A percentile compares a stretch with the other conserved stretches of the same genome.
These are phyloP conservation scores for Penicillium sp. DNA, from an alignment of 2,329 filamentous ascomycete species.

Conservation along the genomic window DNA sequence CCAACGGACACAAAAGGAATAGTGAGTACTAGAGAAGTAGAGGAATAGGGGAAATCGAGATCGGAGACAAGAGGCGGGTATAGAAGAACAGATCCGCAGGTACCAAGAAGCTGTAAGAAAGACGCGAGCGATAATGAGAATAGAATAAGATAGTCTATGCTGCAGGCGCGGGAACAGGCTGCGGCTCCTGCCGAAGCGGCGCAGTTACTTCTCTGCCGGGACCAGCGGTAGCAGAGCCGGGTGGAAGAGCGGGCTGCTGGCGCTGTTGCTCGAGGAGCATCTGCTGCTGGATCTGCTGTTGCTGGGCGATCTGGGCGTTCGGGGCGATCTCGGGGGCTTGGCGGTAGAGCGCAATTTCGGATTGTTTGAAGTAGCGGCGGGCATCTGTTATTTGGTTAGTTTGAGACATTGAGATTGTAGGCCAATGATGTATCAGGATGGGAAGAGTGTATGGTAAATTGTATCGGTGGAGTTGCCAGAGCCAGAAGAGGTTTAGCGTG, in stretches of 20 bases:
- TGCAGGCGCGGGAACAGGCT: constrained; percentile 26
- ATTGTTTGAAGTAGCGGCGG: constrained; percentile 97
- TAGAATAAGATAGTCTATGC: constrained; percentile 21
- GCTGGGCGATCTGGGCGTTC: constrained; percentile 42
- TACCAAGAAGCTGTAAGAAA: neutral
- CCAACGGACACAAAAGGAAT: constrained; percentile 8
- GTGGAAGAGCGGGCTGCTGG: constrained; percentile 38
- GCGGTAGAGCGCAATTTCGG: constrained; percentile 93
- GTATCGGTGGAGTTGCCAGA: constrained; percentile 22
- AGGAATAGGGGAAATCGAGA: neutral
- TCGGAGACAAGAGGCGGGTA: constrained; percentile 21
- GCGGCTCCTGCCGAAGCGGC: constrained; percentile 15
- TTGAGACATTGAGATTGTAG: constrained; percentile 1
- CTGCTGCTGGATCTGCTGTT: constrained; percentile 43
- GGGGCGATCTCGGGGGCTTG: constrained; percentile 58
- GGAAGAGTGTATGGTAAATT: constrained; percentile 17
- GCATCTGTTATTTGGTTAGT: constrained; percentile 62
- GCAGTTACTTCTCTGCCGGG: constrained; percentile 30
- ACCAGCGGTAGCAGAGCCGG: constrained; percentile 38
- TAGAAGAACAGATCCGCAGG: constrained; percentile 18
- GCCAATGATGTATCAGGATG: constrained; percentile 5
- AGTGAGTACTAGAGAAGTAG: neutral
- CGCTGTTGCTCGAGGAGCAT: constrained; percentile 36
- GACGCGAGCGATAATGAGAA: constrained; percentile 5
- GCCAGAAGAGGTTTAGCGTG: constrained; percentile 32